Evolutionary conservation across 257 asterid genomes (phyloP), one percentile per base, ranked within the genome.

Genomic region (Ophiorrhiza pumila): DNA sequence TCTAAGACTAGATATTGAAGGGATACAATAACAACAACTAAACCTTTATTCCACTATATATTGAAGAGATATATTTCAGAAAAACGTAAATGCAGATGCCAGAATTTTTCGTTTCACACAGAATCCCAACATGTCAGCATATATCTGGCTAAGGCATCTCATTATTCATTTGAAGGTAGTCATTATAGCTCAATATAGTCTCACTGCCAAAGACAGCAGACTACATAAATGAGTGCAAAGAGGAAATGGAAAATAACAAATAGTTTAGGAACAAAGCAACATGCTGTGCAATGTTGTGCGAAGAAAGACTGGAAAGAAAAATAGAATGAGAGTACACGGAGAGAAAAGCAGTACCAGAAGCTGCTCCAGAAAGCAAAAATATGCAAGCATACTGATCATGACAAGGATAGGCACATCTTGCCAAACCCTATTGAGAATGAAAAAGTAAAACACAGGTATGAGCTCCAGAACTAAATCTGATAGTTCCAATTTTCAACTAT

Each of bases 301-400:
- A 50, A 74, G 65, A 67, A 46, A 75, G 68, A 42, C 32, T 10
- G 32, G 32, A 37, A 69, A 65, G 58, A 17, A 49, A 68, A 45
- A 81, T 18, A 29, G 47, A 35, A 72, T 22, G 49, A 71, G 20
- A 20, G 59, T 20, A 25, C 39, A 67, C 64, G 62, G 77, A 74
- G 35, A 67, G 69, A 74, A 81, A 66, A 58, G 35, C 72, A n/a
- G 23, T 85, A 93, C 98, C 97, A 93, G 87, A 79, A 93, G 98
- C 86, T 93, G 98, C 91, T 93, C 98, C 76, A 93, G 89, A 81
- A 93, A 91, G 84, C 97, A 91, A 84, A 93, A 93, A 83, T 93
- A 93, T 61, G 96, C 97, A 56, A 93, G 98, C 90, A 91, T 85
- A 88, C 98, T 93, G 90, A 93, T 90, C 96, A 93, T 89, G 80